Conservation (phyloP, 2,329 filamentous ascomycete species). For the Aurifilum marmelostoma region DNA sequence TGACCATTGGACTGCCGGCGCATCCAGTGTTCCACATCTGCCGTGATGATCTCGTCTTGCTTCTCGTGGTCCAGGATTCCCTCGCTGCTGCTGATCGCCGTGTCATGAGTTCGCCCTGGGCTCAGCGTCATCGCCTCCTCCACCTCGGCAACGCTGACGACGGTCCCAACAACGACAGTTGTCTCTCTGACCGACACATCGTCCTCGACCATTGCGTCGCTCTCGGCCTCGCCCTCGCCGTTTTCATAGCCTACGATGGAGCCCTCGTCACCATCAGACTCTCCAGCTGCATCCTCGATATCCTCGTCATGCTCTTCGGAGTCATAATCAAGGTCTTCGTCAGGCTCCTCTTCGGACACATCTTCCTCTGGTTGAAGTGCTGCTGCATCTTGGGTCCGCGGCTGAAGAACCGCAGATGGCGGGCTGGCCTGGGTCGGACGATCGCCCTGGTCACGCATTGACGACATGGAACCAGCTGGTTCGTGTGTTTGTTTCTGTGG, state of each 20-base stretch:
- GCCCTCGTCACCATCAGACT: conserved; percentile 1
- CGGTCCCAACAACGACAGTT: not conserved
- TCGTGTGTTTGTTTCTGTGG: conserved; percentile 11
- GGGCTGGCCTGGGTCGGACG: not conserved
- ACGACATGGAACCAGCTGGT: conserved; percentile 12
- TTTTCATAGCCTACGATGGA: not conserved
- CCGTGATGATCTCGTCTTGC: conserved; percentile 4
- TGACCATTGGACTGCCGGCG: not conserved
- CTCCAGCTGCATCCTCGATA: conserved; percentile 7
- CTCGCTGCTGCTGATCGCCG: not conserved
- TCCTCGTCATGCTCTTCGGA: not conserved
- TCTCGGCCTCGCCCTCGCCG: conserved; percentile 27
- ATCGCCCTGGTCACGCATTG: not conserved
- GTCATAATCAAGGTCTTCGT: conserved; percentile 15
- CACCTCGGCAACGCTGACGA: conserved; percentile 6
- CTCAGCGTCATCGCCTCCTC: conserved; percentile 19
- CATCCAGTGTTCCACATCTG: conserved; percentile 7
- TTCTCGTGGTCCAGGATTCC: not conserved
- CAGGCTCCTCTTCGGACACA: not conserved
- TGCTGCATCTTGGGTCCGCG: not conserved
- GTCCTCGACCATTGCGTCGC: conserved; percentile 9
- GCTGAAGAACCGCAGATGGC: not conserved
- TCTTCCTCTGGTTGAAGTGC: conserved; percentile 2
- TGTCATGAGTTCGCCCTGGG: not conserved
- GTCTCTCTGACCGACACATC: conserved; percentile 2